These are phyloP conservation scores for Citrus trifoliata DNA, from an alignment of 345 rosid genomes.

Conservation along the genomic window DNA sequence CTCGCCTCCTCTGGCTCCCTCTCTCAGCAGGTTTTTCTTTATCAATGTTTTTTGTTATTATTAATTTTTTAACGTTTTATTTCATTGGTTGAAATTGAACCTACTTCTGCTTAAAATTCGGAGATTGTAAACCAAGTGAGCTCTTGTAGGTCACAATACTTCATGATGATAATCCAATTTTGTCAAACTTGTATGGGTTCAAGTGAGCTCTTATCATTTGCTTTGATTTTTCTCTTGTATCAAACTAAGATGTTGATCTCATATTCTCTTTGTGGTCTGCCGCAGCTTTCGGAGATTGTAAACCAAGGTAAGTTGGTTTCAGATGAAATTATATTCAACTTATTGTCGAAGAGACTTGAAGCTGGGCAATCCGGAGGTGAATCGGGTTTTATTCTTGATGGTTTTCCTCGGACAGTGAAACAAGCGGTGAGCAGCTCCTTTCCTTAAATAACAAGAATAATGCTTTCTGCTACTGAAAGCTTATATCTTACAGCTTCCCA, in stretches of 20 bases:
- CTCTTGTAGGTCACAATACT: no score
- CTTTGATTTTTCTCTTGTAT: neutral
- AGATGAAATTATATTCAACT: constrained; percentile 66
- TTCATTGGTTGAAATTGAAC: neutral
- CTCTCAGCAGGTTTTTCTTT: constrained; percentile 49
- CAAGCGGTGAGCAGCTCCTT: constrained; percentile 68
- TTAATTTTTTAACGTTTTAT: neutral
- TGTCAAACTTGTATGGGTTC: neutral
- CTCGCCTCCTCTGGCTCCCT: constrained; percentile 77
- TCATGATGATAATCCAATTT: neutral
- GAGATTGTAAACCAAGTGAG: no score
- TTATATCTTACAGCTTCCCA: neutral
- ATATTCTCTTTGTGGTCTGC: constrained; percentile 9
- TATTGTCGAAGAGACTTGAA: constrained; percentile 76
- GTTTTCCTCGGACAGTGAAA: constrained; percentile 87
- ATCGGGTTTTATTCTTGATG: constrained; percentile 90
- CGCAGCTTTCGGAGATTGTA: constrained; percentile 77
- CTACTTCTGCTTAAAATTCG: neutral
- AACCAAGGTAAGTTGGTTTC: constrained; percentile 85
- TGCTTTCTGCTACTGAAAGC: neutral
- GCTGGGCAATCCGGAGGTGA: constrained; percentile 86
- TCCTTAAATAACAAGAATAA: neutral
- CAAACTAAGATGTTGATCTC: neutral
- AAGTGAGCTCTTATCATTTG: neutral
- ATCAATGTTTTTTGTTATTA: neutral